A percentile compares a stretch with the other conserved stretches of the same genome.
These are phyloP conservation scores for Fistulina hepatica DNA, from an alignment of 1,284 basidiomycete species.

Conservation along the genomic window DNA sequence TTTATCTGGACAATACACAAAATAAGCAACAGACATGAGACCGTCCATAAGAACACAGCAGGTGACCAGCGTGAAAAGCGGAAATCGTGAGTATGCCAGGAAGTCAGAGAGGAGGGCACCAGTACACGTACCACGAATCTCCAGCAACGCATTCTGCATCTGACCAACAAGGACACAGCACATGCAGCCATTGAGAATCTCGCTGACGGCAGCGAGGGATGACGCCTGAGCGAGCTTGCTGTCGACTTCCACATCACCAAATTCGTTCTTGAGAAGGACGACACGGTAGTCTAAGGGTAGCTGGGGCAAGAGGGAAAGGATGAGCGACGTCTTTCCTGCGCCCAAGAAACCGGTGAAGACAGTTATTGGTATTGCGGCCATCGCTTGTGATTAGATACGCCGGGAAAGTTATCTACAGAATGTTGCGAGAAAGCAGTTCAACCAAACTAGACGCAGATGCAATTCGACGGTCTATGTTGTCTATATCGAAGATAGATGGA, in stretches of 20 bases:
- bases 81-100: background rate
- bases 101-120: background rate
- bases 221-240: constrained; percentile 79
- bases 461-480: too few species aligned
- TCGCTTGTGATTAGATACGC: too few species aligned
- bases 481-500: too few species aligned
- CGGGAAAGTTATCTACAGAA: too few species aligned
- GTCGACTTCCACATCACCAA: constrained; percentile 80
- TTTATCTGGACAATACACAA: constrained; percentile 41
- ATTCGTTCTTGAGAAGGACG: constrained; percentile 84
- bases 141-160: constrained; percentile 79
- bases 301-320: constrained; percentile 71
- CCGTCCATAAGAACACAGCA: background rate
- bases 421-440: too few species aligned
- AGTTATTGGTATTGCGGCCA: constrained; percentile 80
- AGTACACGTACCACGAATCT: constrained; percentile 59
- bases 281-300: constrained; percentile 76
- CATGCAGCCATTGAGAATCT: constrained; percentile 91
- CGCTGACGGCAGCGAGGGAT: constrained; percentile 73
- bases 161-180: constrained; percentile 88
- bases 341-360: constrained; percentile 82
- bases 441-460: too few species aligned
- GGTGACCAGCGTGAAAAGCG: too few species aligned
- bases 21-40: background rate
- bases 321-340: constrained; percentile 65